Evolutionary conservation across 1,284 basidiomycete species (phyloP), one percentile per base, ranked within the genome.

Genomic region (Pseudozyma thailandica): DNA sequence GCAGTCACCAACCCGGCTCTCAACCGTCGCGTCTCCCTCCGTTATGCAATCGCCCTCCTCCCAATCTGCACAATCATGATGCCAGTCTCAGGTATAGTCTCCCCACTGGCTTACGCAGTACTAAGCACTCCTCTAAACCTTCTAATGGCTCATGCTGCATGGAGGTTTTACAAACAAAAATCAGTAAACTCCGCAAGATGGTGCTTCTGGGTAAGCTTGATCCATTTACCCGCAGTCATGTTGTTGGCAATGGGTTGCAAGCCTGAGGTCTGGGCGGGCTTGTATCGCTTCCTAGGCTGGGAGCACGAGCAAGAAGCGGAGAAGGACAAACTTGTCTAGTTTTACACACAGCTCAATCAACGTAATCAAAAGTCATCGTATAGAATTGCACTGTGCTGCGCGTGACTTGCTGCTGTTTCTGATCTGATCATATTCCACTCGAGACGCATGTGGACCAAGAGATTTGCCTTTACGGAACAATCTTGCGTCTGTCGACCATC

Each of bases 141-240:
- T 10, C 83, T 93, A 39, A 89, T 91, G 80, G 85, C 89, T 2
- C 85, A 87, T 26, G 88, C 89, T 1, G 90, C 93, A 0, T 94
- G 90, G 88, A 86, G 85, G 51, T 84, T 82, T 8, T 72, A 72
- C 27, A 63, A 21, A 5, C 57, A 78, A 16, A 88, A 89, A 20
- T 72, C 65, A 37, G 93, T 97, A 82, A 89, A 90, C 78, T 87
- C 89, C 49, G 96, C 96, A 1, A 87, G 90, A 71, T 86, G 57
- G 57, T 80, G 79, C 38, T 82, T 82, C 49, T 90, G 91, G 81
- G 88, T 92, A 63, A 91, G 90, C 83, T 82, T 98, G 69, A 94
- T 94, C 89, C 95, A 95, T 84, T 83, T 98, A 55, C 95, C 96
- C 0, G 91, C 91, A 9, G 86, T 98, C 12, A 86, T 98, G 71